phyloP scores from a whole-genome alignment of 805 yeast genomes.

The Lachancea waltii region DNA sequence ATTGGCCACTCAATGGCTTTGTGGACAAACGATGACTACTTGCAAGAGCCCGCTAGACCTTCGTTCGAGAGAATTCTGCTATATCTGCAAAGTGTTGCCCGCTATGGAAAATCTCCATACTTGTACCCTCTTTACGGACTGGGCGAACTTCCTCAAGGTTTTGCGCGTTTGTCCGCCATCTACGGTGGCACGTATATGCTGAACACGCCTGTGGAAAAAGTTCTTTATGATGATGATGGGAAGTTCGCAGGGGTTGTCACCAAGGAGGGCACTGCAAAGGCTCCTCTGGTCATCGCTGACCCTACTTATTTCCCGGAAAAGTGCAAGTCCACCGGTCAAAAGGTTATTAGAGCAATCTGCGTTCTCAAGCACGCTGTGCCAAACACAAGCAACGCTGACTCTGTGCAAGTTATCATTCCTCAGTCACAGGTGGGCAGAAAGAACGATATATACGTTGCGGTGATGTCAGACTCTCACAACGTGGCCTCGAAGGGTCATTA shows the following conservation, averaged over 20 bases:
- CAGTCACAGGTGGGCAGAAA: slow-evolving; percentile 91
- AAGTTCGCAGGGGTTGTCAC: slow-evolving; percentile 80
- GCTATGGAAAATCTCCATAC: slow-evolving; percentile 95
- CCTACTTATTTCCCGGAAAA: slow-evolving; percentile 89
- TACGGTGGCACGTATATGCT: slow-evolving; percentile 99
- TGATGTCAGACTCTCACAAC: slow-evolving; percentile 80
- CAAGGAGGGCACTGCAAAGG: slow-evolving; percentile 85
- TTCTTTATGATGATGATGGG: slow-evolving; percentile 63
- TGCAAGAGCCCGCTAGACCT: slow-evolving; percentile 85
- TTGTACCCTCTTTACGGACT: slow-evolving; percentile 93
- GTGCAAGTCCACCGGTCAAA: slow-evolving; percentile 34
- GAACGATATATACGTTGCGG: slow-evolving; percentile 91
- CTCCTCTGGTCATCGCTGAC: slow-evolving; percentile 92
- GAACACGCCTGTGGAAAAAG: slow-evolving; percentile 90
- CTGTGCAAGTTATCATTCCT: slow-evolving; percentile 90
- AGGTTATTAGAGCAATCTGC: slow-evolving; percentile 51
- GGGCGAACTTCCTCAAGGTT: slow-evolving; percentile 98
- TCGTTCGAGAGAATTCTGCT: slow-evolving; percentile 79
- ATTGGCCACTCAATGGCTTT: slow-evolving; percentile 99
- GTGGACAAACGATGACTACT: slow-evolving; percentile 87
- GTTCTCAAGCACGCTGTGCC: slow-evolving; percentile 86
- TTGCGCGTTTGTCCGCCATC: slow-evolving; percentile 92
- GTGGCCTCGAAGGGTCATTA: slow-evolving; percentile 85
- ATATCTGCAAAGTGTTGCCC: slow-evolving; percentile 84
- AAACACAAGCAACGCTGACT: slow-evolving; percentile 72